Base-by-base conservation (phyloP, 495 filamentous ascomycete genomes). In the Articulospora tetracladia region DNA sequence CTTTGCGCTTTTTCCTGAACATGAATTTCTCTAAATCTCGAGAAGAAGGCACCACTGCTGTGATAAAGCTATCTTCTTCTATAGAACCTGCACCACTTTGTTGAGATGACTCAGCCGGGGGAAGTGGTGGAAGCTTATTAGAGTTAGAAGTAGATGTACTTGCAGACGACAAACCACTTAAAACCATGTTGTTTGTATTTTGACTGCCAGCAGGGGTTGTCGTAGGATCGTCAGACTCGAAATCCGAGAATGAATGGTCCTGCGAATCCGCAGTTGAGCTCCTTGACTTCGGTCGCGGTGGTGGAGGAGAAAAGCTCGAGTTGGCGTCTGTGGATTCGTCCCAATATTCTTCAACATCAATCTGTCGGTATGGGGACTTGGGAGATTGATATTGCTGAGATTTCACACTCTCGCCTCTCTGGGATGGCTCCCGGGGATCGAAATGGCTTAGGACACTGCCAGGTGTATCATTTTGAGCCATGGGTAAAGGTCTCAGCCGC, bases 11-110 rank as follows among this genome's bases (percentile, higher is more conserved):
- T 36, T 64, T 64, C 48, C 41, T 55, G 26, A 58, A 67, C 25
- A 60, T 52, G 41, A 67, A 67, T 24, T 53, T 55, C 32, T 67
- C 65, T 3, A 68, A 10, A 39, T 68, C 36, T 50, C 56, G 44
- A n/a, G 58, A 68, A 32, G 65, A 68, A 13, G 61, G 65, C 15
- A 59, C 65, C 13, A 68, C 59, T 34, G 64, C 61, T 41, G 65
- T 68, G 23, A 68, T 36, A 44, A 68, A 68, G 28, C 58, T 64
- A 13, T 57, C n/a, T 57, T 57, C 53, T 22, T 56, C 53, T 7
- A 3, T 28, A 30, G 7, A 27, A 53, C 17, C 53, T 15, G 17
- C 15, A 36, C 51, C 1, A 13, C 47, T 23, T 51, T 19, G 22
- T n/a, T 36, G 22, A 6, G 30, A 34, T 7, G 28, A 13, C 11